phyloP scores from a whole-genome alignment of 495 filamentous ascomycete species.

The Pyrenula massariospora region DNA sequence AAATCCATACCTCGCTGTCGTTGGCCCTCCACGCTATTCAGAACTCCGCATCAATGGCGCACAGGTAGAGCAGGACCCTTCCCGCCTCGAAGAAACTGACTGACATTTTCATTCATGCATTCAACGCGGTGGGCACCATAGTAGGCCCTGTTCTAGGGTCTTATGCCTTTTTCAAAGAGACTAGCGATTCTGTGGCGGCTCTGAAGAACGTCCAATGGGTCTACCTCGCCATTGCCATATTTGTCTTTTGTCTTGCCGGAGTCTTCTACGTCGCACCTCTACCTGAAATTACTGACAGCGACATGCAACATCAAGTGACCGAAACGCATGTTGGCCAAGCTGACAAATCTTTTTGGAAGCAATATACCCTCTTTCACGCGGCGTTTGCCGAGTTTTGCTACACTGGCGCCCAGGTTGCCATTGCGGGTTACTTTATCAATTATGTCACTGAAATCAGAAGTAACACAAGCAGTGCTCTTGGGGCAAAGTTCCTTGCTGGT shows the following conservation, averaged over 20 bases:
- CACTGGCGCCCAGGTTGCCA: constrained; percentile 58
- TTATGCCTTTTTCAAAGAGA: constrained; percentile 51
- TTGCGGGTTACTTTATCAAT: constrained; percentile 57
- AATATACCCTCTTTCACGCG: constrained; percentile 47
- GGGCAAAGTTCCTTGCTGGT: constrained; percentile 40
- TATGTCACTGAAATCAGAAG: constrained; percentile 31
- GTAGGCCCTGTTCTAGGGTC: constrained; percentile 55
- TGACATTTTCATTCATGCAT: too few relatives aligned
- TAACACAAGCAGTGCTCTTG: constrained; percentile 24
- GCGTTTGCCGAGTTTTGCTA: constrained; percentile 65
- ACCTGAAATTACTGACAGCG: constrained; percentile 44
- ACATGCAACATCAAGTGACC: constrained; percentile 41
- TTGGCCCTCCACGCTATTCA: constrained; percentile 36
- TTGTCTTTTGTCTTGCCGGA: constrained; percentile 49
- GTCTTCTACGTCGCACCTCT: constrained; percentile 34
- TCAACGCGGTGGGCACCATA: constrained; percentile 57
- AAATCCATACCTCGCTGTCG: constrained; percentile 44
- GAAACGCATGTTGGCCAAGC: constrained; percentile 30
- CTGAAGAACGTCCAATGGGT: constrained; percentile 61
- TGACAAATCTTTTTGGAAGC: constrained; percentile 32
- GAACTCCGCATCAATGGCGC: constrained; percentile 54
- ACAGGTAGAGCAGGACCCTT: too few relatives aligned
- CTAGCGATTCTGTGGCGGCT: constrained; percentile 32
- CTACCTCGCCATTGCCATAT: constrained; percentile 61
- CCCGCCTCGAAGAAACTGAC: too few relatives aligned